Conservation (phyloP, 73 alveolate species). For the Tetrahymena malaccensis region DNA sequence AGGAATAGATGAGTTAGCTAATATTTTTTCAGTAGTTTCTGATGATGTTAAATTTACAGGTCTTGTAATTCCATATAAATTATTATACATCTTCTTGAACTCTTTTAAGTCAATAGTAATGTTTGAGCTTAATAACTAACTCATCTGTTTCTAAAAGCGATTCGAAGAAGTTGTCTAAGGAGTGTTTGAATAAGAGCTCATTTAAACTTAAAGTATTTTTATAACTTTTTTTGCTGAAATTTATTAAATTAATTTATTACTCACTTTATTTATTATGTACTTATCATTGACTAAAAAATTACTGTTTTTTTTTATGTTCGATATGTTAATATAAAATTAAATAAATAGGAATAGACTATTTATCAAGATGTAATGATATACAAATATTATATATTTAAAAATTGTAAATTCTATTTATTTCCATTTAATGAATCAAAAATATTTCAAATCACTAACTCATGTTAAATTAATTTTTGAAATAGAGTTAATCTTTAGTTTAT, state of each 20-base stretch:
- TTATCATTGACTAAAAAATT: background rate
- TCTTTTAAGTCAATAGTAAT: background rate
- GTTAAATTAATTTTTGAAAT: too few species aligned
- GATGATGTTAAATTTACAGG: background rate
- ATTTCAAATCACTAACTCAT: too few species aligned
- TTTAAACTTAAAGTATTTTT: background rate
- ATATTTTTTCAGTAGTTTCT: background rate
- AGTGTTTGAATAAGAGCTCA: background rate
- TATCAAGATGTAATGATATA: background rate
- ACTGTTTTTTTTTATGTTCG: background rate
- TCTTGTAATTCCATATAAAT: background rate
- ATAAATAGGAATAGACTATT: background rate
- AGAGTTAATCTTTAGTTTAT: too few species aligned
- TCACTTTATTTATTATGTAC: background rate
- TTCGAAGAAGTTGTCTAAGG: background rate
- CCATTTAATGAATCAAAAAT: too few species aligned
- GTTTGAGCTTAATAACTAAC: background rate
- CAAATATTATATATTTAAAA: too few species aligned
- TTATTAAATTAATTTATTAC: background rate
- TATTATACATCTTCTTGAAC: background rate
- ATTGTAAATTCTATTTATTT: too few species aligned
- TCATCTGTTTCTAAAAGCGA: background rate
- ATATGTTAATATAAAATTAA: background rate
- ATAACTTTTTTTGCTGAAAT: background rate
- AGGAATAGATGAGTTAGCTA: background rate